Conservation (phyloP, 169 alveolate genomes). For the Cryptosporidium viatorum region DNA sequence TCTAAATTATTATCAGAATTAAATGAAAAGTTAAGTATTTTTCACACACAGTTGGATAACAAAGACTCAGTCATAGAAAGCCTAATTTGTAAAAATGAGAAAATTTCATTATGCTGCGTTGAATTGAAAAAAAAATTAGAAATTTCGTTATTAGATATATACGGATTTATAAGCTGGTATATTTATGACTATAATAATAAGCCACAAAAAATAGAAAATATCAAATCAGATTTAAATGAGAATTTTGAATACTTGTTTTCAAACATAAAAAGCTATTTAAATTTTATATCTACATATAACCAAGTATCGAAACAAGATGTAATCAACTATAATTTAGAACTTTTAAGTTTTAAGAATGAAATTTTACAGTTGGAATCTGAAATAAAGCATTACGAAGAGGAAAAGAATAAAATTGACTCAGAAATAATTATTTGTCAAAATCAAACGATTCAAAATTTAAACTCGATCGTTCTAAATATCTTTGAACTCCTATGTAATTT, state of each 20-base stretch:
- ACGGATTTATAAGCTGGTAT: conserved; percentile 1
- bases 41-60: not conserved
- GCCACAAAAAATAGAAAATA: not conserved
- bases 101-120: not conserved
- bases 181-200: not conserved
- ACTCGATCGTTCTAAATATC: not conserved
- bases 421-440: conserved; percentile 12
- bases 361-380: conserved; percentile 23
- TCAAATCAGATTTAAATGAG: not conserved
- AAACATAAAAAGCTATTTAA: not conserved
- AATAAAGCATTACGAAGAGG: conserved; percentile 18
- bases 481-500: conserved; percentile 2
- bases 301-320: not conserved
- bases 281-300: not conserved
- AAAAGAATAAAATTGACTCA: conserved; percentile 6
- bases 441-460: not conserved
- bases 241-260: not conserved
- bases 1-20: not conserved
- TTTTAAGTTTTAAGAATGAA: conserved; percentile 3
- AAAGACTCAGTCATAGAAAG: not conserved
- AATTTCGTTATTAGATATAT: not conserved
- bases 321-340: not conserved
- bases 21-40: not conserved
- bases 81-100: not conserved
- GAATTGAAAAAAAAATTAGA: conserved; percentile 8